Evolutionary conservation across 2,329 filamentous ascomycete species (phyloP).

Genomic region (Ophiobolus disseminans): DNA sequence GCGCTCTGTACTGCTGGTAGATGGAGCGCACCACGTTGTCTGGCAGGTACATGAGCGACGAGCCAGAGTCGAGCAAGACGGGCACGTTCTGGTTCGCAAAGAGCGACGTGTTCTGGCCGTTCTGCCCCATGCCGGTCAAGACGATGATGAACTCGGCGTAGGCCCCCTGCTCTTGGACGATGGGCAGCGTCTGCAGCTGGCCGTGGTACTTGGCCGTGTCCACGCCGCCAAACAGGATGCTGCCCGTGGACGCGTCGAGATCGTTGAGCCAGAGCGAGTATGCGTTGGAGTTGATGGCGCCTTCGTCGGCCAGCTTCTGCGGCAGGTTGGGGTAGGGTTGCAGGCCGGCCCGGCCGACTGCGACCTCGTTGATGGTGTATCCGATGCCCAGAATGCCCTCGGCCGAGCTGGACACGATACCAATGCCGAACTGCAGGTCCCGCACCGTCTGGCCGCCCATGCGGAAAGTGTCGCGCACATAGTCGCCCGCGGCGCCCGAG

Average conservation of each 20-base stretch:
- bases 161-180: slow-evolving; percentile 57
- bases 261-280: slow-evolving; percentile 73
- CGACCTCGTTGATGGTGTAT: slow-evolving; percentile 79
- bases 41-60: slow-evolving; percentile 75
- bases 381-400: slow-evolving; percentile 87
- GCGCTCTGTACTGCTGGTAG: slow-evolving; percentile 51
- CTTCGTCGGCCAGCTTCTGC: slow-evolving; percentile 67
- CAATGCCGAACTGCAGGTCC: slow-evolving; percentile 74
- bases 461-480: slow-evolving; percentile 75
- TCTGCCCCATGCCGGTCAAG: slow-evolving; percentile 56
- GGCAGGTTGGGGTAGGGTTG: slow-evolving; percentile 67
- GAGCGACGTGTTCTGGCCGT: slow-evolving; percentile 53
- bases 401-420: slow-evolving; percentile 65
- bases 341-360: slow-evolving; percentile 64
- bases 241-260: slow-evolving; percentile 68
- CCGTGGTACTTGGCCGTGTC: slow-evolving; percentile 77
- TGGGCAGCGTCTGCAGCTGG: slow-evolving; percentile 65
- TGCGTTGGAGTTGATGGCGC: slow-evolving; percentile 66
- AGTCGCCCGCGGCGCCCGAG: slow-evolving; percentile 77
- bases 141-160: slow-evolving; percentile 64
- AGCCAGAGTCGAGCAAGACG: slow-evolving; percentile 76
- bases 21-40: slow-evolving; percentile 60
- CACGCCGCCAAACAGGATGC: slow-evolving; percentile 80
- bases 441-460: slow-evolving; percentile 63
- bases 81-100: slow-evolving; percentile 54